Conservation (phyloP, 2,329 filamentous ascomycete species). For the Cytospora mali region DNA sequence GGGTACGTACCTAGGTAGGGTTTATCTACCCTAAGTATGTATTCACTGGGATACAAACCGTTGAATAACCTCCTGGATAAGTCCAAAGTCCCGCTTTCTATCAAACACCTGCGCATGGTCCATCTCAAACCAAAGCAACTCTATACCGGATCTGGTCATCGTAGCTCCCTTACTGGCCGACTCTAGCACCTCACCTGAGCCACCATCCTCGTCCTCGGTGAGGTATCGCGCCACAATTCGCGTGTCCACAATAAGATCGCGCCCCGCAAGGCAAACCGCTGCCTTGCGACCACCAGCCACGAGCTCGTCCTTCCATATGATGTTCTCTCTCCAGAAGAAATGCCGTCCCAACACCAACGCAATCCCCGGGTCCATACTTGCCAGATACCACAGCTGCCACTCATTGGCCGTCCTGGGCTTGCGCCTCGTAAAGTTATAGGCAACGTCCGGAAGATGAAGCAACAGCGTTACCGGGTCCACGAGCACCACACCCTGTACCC, state of each 20-base stretch:
- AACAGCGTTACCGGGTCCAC: slow-evolving; percentile 68
- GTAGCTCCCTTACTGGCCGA: slow-evolving; percentile 36
- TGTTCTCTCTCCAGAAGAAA: slow-evolving; percentile 74
- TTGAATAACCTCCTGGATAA: slow-evolving; percentile 18
- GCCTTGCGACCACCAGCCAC: slow-evolving; percentile 42
- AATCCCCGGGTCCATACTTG: slow-evolving; percentile 66
- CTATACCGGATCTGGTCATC: slow-evolving; percentile 45
- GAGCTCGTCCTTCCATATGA: slow-evolving; percentile 70
- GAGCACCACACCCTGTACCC: slow-evolving; percentile 52
- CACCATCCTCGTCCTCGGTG: slow-evolving; percentile 36
- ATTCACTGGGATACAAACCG: slow-evolving; percentile 9
- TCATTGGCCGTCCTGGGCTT: slow-evolving; percentile 63
- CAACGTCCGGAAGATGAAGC: slow-evolving; percentile 69
- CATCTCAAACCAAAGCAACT: slow-evolving; percentile 63
- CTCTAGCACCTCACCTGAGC: slow-evolving; percentile 21
- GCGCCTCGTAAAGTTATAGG: slow-evolving; percentile 69
- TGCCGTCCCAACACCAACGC: slow-evolving; percentile 61
- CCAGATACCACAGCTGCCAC: slow-evolving; percentile 72
- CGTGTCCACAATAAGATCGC: slow-evolving; percentile 68
- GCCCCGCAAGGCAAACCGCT: slow-evolving; percentile 60
- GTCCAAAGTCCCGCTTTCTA: slow-evolving; percentile 25
- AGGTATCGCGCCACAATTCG: slow-evolving; percentile 61
- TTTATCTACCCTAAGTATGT: background rate
- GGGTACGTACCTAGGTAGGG: background rate
- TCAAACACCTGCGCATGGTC: slow-evolving; percentile 69